A percentile compares a stretch with the other conserved stretches of the same genome.
These are phyloP conservation scores for Eustoma russellianum DNA, from an alignment of 257 asterid species.

Conservation along the genomic window DNA sequence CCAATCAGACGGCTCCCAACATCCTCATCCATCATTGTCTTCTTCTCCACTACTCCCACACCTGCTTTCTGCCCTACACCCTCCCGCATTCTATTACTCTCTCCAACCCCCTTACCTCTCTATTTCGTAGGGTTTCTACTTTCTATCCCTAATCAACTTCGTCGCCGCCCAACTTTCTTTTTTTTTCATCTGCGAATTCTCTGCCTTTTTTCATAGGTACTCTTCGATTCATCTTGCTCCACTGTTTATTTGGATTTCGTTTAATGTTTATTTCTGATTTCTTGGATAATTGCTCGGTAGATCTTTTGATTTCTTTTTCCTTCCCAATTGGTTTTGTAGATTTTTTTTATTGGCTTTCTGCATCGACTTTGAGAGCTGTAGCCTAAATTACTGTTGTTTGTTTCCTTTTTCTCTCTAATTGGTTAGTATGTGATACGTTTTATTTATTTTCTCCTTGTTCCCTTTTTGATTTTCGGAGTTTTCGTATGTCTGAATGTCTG, in stretches of 20 bases:
- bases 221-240: slow-evolving; percentile 12
- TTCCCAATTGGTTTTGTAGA: neutral
- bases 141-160: neutral
- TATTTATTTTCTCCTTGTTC: too few species aligned
- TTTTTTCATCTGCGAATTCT: slow-evolving; percentile 1
- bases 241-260: too few species aligned
- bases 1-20: slow-evolving; percentile 23
- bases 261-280: too few species aligned
- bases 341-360: neutral
- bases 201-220: slow-evolving; percentile 8
- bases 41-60: slow-evolving; percentile 21
- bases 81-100: slow-evolving; percentile 13
- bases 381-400: too few species aligned
- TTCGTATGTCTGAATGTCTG: too few species aligned
- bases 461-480: neutral
- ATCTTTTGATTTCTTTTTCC: too few species aligned
- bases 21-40: slow-evolving; percentile 9
- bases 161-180: neutral
- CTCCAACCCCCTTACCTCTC: neutral
- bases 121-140: slow-evolving; percentile 23
- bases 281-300: too few species aligned
- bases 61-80: slow-evolving; percentile 9
- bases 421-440: too few species aligned
- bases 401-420: too few species aligned
- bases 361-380: too few species aligned